Base-by-base conservation (phyloP, 2,329 filamentous ascomycete genomes). In the Penicillium sp. region DNA sequence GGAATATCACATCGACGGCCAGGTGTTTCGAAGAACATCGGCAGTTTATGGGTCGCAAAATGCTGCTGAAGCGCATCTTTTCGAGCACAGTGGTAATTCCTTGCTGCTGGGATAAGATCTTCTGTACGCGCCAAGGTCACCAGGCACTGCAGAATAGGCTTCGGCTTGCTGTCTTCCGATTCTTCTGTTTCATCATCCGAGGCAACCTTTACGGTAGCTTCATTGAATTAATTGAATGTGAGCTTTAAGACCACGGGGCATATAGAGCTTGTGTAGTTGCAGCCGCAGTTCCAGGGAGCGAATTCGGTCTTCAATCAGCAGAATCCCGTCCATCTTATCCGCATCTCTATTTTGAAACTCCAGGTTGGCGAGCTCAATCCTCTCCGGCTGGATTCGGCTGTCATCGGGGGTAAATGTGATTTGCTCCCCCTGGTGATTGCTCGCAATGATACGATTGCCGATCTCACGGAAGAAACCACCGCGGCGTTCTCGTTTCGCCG, bases 311-410 rank as follows among this genome's bases (percentile, higher is more conserved):
- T 41, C 15, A 39, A 56, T 42, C 37, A 50, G 40, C 24, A 26
- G 10, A 24, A 27, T 26, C 27, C 40, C 36, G 33, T 49, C 17
- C n/a, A 56, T 40, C 2, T 18, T 32, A 24, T 56, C 36, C 15
- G 34, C 26, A 41, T 54, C 52, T 45, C 52, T 27, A 21, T 54
- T 51, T 23, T 54, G 44, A 29, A 54, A 54, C 23, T 51, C 43
- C 32, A 54, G 37, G 7, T 51, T 30, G 15, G 52, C 43, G 9
- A 54, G 43, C 7, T 15, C 37, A 6, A 17, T 51, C 39, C 47
- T 39, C 15, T 54, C 46, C 30, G 43, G 47, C 33, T 54, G 32
- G 17, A 51, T 55, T 15, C 44, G 41, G 13, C 27, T 40, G 17
- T 26, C 24, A 21, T 52, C 30, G 0, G 55, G 49, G 12, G 18